phyloP scores from a whole-genome alignment of 495 filamentous ascomycete genomes.

The Lophiotrema nucula region DNA sequence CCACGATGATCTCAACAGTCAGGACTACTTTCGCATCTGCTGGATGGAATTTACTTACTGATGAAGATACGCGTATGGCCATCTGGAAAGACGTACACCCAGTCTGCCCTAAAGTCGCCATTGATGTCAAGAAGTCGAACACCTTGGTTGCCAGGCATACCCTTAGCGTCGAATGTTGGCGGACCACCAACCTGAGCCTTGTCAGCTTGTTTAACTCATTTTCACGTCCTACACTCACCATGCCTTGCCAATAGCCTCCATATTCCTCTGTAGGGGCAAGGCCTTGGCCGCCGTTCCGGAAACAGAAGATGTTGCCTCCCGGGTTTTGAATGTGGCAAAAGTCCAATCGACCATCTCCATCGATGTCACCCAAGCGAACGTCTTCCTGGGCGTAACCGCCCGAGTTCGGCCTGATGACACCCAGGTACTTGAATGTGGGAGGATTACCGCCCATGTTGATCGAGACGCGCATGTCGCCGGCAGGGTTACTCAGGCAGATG shows the following conservation, averaged over 20 bases:
- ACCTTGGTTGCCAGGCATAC: constrained; percentile 28
- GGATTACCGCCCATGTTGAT: background rate
- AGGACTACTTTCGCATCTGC: too few species aligned
- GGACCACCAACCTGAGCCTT: constrained; percentile 15
- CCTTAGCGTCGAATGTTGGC: constrained; percentile 25
- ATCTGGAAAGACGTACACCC: constrained; percentile 36
- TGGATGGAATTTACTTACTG: too few species aligned
- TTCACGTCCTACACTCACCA: background rate
- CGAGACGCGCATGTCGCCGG: background rate
- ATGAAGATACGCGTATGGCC: constrained; percentile 32
- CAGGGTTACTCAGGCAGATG: constrained; percentile 35
- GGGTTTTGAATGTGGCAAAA: background rate
- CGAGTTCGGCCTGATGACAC: background rate
- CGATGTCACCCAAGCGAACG: background rate
- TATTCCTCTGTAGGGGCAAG: background rate
- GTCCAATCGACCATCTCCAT: background rate
- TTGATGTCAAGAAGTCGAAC: constrained; percentile 41
- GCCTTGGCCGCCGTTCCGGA: background rate
- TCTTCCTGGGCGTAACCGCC: background rate
- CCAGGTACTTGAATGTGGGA: background rate
- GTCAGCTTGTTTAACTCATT: constrained; percentile 31
- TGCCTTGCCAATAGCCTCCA: background rate
- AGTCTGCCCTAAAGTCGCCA: constrained; percentile 39
- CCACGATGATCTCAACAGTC: too few species aligned
- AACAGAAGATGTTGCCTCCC: background rate